Base-by-base conservation (phyloP, 768 basidiomycete species). In the Tulasnella sp. region DNA sequence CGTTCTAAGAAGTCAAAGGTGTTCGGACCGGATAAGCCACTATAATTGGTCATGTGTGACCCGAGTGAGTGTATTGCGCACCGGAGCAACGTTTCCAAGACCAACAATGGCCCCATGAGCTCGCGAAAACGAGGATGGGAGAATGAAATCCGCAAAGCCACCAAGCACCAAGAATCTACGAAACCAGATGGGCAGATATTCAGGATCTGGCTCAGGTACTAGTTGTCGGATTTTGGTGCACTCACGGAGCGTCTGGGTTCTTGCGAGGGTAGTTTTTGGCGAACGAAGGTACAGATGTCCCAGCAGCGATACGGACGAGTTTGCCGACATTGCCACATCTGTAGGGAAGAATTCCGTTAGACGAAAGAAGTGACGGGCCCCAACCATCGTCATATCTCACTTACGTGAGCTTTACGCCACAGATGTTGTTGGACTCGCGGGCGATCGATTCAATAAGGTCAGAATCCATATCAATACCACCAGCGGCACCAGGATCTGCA, bases 241-340 rank as follows among this genome's bases (percentile, higher is more conserved):
- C 66, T 44, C 58, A 67, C 17, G 84, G 83, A 0, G 80, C 79
- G 27, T 76, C 71, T 21, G 75, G 67, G 67, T 81, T 80, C 73
- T 80, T 84, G 68, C 88, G 84, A 45, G 90, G 88, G 71, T 84
- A 74, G 32, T 72, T 67, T 27, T 76, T 68, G 17, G 71, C 63
- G 72, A 91, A 92, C 3, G 73, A 69, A 5, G 79, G 69, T 32
- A 74, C 73, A 13, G 85, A 78, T 5, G 88, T 80, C 9, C 77
- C 74, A 45, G 84, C 83, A 51, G 84, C 82, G 64, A 94, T 86
- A 65, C 92, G 80, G 27, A 88, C 88, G 65, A 94, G 77, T 72
- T 94, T 94, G 51, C 92, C 93, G 63, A 96, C 88, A 67, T 87
- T 89, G 27, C 88, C 91, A 67, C 93, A 95, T 44, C 88, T 90